These are phyloP conservation scores for Theobroma cacao DNA, from an alignment of 345 rosid genomes.

Conservation along the genomic window DNA sequence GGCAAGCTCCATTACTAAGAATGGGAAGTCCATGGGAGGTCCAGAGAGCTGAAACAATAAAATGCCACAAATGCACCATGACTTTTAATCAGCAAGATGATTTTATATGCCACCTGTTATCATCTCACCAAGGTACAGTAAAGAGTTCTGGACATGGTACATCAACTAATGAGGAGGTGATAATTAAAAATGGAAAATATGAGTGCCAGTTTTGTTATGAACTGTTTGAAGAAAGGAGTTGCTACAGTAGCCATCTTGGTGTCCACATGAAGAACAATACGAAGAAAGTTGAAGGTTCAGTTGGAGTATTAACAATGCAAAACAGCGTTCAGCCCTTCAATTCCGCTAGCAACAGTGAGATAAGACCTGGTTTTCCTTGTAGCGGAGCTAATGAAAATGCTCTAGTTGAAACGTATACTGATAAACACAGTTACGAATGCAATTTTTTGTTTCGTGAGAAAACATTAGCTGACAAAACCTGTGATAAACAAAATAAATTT, in stretches of 20 bases:
- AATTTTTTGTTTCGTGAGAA: constrained; percentile 1
- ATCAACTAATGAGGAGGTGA: constrained; percentile 19
- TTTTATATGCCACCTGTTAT: constrained; percentile 37
- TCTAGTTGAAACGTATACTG: neutral
- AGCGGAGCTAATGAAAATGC: constrained; percentile 10
- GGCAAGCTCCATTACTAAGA: constrained; percentile 12
- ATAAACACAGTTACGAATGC: neutral
- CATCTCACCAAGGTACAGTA: constrained; percentile 33
- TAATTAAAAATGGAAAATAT: constrained; percentile 41
- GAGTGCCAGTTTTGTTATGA: constrained; percentile 48
- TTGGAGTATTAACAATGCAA: neutral
- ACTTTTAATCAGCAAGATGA: constrained; percentile 38
- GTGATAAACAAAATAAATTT: constrained; percentile 18
- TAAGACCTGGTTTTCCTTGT: neutral
- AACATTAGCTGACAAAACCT: constrained; percentile 8
- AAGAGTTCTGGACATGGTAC: constrained; percentile 26
- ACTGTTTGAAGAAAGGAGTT: constrained; percentile 40
- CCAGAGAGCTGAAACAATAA: constrained; percentile 22
- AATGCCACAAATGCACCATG: constrained; percentile 48
- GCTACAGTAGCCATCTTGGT: constrained; percentile 43
- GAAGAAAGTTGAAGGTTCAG: constrained; percentile 39
- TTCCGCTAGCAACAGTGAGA: constrained; percentile 3
- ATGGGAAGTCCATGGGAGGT: constrained; percentile 17
- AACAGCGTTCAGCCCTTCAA: constrained; percentile 13
- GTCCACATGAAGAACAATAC: constrained; percentile 39